Base-by-base conservation (phyloP, 768 basidiomycete genomes). In the Podaxis rugospora region DNA sequence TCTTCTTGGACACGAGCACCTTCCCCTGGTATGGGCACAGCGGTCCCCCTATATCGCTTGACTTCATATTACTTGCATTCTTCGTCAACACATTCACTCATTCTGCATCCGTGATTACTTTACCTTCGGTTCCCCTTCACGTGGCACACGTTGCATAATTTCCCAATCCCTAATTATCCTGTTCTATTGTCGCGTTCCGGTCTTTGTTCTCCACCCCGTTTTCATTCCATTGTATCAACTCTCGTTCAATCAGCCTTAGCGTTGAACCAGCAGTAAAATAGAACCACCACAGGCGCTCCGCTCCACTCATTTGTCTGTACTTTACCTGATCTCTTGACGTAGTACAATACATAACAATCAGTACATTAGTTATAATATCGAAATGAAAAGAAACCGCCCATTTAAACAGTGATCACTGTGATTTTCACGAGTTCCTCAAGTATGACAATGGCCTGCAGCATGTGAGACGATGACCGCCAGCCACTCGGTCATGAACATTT, bases 301-400 rank as follows among this genome's bases (percentile, higher is more conserved):
- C 47, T 18, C 47, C 35, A 39, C 21, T 55, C 54, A 44, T 55
- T 55, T 55, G 27, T 47, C 28, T 57, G 57, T 57, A 57, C 28
- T 57, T 16, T 57, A 57, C 32, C 37, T 18, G 40, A 42, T 7
- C 13, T 42, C 40, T 37, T 25, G 18, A 18, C 23, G 1, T 23
- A 47, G 57, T 57, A 57, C 18, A 36, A 25, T 50, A 57, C 47
- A 37, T 37, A 47, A 2, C 32, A 13, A n/a, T 25, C 37, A 36
- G 36, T 57, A 50, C 18, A 50, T 14, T 21, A 28, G 35, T 11
- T 36, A 37, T 51, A 57, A 49, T 57, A 35, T 53, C 42, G 5
- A 21, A 36, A 6, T n/a, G 28, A 42, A 55, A 40, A 16, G 10
- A 39, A 36, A 5, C 25, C 10, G 11, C n/a, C 6, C 27, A 23